phyloP scores from a whole-genome alignment of 805 yeast genomes.

The Ascoidea asiatica region DNA sequence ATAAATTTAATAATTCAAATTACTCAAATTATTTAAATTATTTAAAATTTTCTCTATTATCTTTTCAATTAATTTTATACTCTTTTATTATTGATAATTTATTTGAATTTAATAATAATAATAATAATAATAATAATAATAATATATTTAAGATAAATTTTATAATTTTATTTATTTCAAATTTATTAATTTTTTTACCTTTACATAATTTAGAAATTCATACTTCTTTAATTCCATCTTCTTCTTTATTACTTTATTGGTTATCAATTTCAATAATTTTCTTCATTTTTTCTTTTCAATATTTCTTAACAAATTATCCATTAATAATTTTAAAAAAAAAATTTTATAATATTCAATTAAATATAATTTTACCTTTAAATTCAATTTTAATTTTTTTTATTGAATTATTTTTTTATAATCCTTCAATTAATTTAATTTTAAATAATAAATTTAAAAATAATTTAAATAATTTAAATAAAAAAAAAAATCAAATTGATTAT shows the following conservation, averaged over 20 bases:
- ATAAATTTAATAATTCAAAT: conserved; percentile 1
- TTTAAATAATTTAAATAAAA: conserved; percentile 31
- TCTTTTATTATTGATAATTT: conserved; percentile 1
- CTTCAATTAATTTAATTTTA: conserved; percentile 5
- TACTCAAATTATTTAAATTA: conserved; percentile 6
- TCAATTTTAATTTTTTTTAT: not conserved
- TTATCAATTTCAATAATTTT: conserved; percentile 1
- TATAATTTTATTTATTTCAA: not conserved
- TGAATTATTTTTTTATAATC: conserved; percentile 6
- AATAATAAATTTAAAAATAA: conserved; percentile 18
- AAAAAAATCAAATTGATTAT: conserved; percentile 24
- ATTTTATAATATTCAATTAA: not conserved
- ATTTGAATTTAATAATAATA: not conserved
- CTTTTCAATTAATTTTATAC: conserved; percentile 1
- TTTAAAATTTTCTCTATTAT: conserved; percentile 2
- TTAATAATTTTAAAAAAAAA: not conserved
- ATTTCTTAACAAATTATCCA: conserved; percentile 3
- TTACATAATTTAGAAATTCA: conserved; percentile 8
- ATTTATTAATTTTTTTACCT: conserved; percentile 4
- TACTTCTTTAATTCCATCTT: conserved; percentile 7
- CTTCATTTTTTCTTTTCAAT: conserved; percentile 4
- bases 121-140: not conserved
- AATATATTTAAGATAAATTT: conserved; percentile 1
- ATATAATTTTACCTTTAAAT: not conserved
- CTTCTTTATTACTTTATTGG: conserved; percentile 6